Evolutionary conservation across 148 eudicot species (phyloP).

Genomic region (Nyssa sinensis): DNA sequence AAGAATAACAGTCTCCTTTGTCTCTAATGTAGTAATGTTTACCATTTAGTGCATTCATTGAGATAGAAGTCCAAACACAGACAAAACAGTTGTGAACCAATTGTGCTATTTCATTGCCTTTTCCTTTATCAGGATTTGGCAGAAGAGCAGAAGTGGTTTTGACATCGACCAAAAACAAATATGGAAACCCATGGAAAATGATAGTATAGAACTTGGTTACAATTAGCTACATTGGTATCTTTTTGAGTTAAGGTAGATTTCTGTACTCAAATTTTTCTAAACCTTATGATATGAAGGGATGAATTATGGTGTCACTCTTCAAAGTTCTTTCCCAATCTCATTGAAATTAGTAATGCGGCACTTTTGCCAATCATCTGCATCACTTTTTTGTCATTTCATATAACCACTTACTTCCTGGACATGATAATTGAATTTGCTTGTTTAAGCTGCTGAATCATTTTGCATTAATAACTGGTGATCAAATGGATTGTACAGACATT

Average conservation of each 20-base stretch:
- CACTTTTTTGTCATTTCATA: background rate
- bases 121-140: too few relatives aligned
- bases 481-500: conserved; percentile 61
- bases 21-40: background rate
- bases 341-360: background rate
- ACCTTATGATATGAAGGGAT: background rate
- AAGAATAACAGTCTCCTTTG: background rate
- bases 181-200: background rate
- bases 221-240: background rate
- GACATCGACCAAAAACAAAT: too few relatives aligned
- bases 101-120: too few relatives aligned
- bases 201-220: background rate
- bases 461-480: background rate
- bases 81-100: too few relatives aligned
- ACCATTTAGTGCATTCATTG: background rate
- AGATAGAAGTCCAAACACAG: background rate
- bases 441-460: background rate
- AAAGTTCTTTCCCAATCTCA: background rate
- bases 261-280: background rate
- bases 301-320: background rate
- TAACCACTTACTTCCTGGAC: background rate
- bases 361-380: background rate
- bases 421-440: background rate
- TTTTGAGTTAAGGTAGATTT: background rate
- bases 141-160: background rate